Evolutionary conservation across 164 flowering plant species (phyloP).

Genomic region (Santalum album): DNA sequence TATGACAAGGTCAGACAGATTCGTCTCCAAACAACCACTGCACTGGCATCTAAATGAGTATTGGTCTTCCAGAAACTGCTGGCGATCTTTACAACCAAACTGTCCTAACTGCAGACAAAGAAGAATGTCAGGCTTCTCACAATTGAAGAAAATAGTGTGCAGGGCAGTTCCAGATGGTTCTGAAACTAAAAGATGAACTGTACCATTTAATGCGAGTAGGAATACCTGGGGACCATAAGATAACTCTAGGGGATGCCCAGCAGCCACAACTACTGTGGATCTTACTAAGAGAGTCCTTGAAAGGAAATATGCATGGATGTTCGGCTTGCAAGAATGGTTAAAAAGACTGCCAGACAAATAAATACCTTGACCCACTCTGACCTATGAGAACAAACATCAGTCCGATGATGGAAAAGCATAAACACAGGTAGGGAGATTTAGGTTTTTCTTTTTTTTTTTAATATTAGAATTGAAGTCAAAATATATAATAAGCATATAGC

Average conservation of each 20-base stretch:
- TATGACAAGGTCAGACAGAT: constrained; percentile 64
- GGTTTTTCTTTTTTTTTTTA: too few relatives aligned
- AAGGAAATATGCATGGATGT: constrained; percentile 72
- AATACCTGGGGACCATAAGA: constrained; percentile 95
- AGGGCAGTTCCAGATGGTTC: too few relatives aligned
- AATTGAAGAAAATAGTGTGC: too few relatives aligned
- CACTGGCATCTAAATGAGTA: constrained; percentile 74
- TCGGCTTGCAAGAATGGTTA: constrained; percentile 92
- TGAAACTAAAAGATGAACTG: not conserved
- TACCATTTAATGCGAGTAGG: not conserved
- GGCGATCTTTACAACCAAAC: constrained; percentile 52
- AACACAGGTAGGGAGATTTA: too few relatives aligned
- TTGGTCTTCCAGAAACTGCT: constrained; percentile 43
- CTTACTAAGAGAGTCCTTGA: constrained; percentile 65
- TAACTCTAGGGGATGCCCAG: constrained; percentile 59
- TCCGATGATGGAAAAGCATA: too few relatives aligned
- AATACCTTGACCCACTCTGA: constrained; percentile 84
- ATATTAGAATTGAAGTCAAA: too few relatives aligned
- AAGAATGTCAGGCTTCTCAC: not conserved
- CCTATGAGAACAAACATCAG: constrained; percentile 28
- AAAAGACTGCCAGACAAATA: constrained; percentile 71
- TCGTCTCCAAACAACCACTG: constrained; percentile 53
- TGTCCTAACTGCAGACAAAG: constrained; percentile 61
- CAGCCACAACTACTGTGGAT: constrained; percentile 49
- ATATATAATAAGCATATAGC: too few relatives aligned